phyloP scores from a whole-genome alignment of 139 green algal species.

The Mesostigma viride region DNA sequence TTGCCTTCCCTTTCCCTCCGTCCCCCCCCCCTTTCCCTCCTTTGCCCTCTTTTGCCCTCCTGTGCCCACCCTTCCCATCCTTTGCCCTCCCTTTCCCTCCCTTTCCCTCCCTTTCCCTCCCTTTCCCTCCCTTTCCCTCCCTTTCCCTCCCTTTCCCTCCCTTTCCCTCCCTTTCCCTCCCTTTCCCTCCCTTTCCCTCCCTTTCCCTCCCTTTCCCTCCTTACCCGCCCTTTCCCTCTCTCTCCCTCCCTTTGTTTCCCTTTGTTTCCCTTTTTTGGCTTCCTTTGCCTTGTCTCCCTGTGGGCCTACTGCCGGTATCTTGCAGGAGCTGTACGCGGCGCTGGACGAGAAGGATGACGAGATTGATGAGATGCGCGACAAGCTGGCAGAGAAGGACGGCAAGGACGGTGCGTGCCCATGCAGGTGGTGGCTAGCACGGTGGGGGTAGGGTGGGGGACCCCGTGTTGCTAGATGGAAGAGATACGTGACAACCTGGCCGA shows the following conservation, averaged over 20 bases:
- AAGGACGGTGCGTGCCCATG: neutral
- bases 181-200: too few species aligned
- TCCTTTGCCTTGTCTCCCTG: neutral
- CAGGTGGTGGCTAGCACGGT: neutral
- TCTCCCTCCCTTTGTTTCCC: neutral
- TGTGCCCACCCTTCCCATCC: too few species aligned
- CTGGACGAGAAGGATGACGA: neutral
- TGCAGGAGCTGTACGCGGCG: neutral
- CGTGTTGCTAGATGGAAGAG: neutral
- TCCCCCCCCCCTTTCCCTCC: too few species aligned
- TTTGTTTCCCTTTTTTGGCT: neutral
- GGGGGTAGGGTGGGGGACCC: too few species aligned
- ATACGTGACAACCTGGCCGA: neutral
- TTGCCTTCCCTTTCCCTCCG: too few species aligned
- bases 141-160: too few species aligned
- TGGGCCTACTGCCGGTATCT: neutral
- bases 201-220: too few species aligned
- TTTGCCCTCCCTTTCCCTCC: too few species aligned
- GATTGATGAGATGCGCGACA: neutral
- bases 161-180: too few species aligned
- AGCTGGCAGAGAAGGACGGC: neutral
- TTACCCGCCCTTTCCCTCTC: neutral
- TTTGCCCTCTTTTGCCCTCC: too few species aligned
- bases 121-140: too few species aligned
- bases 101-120: too few species aligned